Conservation (phyloP, 176 grass and related monocot species). For the Eleusine coracana region DNA sequence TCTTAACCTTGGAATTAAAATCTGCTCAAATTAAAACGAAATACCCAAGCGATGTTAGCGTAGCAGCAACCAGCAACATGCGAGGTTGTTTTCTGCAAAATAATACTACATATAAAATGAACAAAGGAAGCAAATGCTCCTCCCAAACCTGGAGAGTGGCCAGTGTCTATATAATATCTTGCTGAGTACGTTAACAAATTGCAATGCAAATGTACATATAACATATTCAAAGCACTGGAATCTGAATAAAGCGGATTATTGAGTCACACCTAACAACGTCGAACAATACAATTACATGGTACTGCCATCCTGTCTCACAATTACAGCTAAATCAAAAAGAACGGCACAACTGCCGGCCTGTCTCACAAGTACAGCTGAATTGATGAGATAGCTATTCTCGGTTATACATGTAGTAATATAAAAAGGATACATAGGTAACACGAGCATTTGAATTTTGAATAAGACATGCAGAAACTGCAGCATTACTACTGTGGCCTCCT, state of each 20-base stretch:
- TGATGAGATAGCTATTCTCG: not conserved
- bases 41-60: too few relatives aligned
- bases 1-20: not conserved
- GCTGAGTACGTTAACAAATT: not conserved
- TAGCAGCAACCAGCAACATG: too few relatives aligned
- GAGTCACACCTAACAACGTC: not conserved
- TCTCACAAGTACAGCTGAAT: not conserved
- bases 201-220: not conserved
- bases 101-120: not conserved
- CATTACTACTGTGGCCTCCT: not conserved
- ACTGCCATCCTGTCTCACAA: not conserved
- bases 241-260: not conserved
- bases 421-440: not conserved
- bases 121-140: not conserved
- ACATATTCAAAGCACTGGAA: not conserved
- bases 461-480: slow-evolving; percentile 1
- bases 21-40: too few relatives aligned
- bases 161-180: not conserved
- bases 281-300: not conserved
- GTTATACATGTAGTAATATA: not conserved
- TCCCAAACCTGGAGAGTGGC: not conserved
- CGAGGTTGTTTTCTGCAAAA: not conserved
- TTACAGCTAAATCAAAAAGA: not conserved
- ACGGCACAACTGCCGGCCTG: not conserved
- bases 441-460: not conserved